Evolutionary conservation across 371 early-diverging fungal genomes (phyloP).

Genomic region (Mortierella sp.): DNA sequence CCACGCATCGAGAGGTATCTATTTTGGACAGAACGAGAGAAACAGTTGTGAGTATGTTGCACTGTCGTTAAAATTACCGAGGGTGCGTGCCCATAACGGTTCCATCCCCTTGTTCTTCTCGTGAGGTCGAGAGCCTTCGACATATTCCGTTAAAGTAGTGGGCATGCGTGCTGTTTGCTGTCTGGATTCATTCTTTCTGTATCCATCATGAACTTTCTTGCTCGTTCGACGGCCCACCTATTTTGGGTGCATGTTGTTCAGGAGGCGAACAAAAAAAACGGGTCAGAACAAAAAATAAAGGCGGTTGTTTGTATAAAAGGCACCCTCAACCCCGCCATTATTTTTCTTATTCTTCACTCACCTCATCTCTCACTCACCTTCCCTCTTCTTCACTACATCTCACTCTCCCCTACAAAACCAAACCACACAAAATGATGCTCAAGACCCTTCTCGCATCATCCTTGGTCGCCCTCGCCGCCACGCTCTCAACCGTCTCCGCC

Average conservation of each 20-base stretch:
- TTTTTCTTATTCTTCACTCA: conserved; percentile 1
- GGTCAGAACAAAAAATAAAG: neutral
- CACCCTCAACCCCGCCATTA: neutral
- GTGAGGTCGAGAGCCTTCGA: neutral
- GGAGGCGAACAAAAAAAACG: neutral
- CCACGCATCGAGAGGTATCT: no score
- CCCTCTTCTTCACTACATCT: neutral
- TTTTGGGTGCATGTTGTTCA: neutral
- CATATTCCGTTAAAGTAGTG: neutral
- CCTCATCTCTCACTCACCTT: neutral
- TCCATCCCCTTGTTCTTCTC: no score
- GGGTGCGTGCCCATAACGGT: neutral
- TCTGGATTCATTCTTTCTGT: neutral
- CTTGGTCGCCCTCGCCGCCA: neutral
- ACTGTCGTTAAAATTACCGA: neutral
- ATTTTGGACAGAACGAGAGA: no score
- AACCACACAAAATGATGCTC: conserved; percentile 8
- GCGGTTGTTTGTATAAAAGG: neutral
- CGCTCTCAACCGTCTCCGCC: neutral
- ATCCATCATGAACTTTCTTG: neutral
- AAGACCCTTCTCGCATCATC: neutral
- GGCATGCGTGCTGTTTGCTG: neutral
- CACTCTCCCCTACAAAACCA: no score
- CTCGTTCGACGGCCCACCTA: neutral
- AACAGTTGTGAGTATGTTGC: no score